Base-by-base conservation (phyloP, 2,329 filamentous ascomycete species). In the Aspergillus ruber region DNA sequence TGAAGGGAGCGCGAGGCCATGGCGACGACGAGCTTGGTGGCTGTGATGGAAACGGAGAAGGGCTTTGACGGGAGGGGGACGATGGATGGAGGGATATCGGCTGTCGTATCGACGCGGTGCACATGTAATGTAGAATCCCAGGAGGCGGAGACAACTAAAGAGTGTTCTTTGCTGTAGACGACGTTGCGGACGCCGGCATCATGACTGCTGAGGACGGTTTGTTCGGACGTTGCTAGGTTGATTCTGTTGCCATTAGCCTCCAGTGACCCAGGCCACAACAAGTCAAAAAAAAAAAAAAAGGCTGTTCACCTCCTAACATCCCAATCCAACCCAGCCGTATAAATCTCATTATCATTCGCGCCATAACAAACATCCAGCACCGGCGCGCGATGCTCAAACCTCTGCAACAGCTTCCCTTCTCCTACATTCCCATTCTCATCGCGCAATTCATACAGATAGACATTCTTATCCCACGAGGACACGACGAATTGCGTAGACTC, bases 1-100 rank as follows among this genome's bases (percentile, higher is more conserved):
- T 93, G 84, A 51, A 96, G 83, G n/a, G 90, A 82, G 47, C 93
- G 86, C 46, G 87, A 88, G 2, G 90, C 88, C 93, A 98, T 97
- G 56, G 90, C 90, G 49, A 98, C 88, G 38, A 98, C 89, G 7
- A 95, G 79, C 68, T 94, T 95, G 44, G 87, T 90, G 43, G 86
- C 76, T 32, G 90, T 80, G n/a, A 81, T 67, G 27, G 79, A 86
- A 42, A 97, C 76, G 10, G 90, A 90, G 69, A 95, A 95, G 1
- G 90, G 89, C 68, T 95, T 98, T 23, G 84, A 86, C 0, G 87
- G 88, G 18, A 95, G 83, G 2, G 78, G 71, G 47, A 96, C 78
- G 40, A 74, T 79, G 40, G 85, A 78, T n/a, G 82, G 82, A 21
- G 66, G 49, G 64, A 77, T 51, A 70, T 74, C 62, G 71, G 71